These are phyloP conservation scores for Leptographium flavum DNA, from an alignment of 2,329 filamentous ascomycete species.

Conservation along the genomic window DNA sequence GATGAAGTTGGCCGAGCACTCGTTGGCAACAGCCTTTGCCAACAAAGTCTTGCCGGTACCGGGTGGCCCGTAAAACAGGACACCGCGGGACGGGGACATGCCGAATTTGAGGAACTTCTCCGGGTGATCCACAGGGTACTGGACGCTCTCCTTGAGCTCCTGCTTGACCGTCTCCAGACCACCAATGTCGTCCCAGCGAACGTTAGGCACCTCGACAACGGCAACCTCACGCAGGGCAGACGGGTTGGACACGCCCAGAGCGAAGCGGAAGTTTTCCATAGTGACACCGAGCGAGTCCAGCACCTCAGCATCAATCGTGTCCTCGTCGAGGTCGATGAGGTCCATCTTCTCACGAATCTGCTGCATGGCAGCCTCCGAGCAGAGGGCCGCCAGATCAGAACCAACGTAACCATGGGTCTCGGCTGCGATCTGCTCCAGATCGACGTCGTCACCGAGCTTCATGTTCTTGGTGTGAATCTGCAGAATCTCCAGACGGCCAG, in stretches of 20 bases:
- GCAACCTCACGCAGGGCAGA: constrained; percentile 97
- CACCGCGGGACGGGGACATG: constrained; percentile 92
- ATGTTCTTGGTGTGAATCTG: constrained; percentile 99
- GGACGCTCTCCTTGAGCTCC: constrained; percentile 96
- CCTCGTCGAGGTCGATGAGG: constrained; percentile 94
- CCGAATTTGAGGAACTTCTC: constrained; percentile 99
- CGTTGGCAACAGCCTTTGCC: constrained; percentile 98
- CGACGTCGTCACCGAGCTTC: constrained; percentile 95
- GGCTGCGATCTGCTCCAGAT: constrained; percentile 88
- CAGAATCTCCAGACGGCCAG: constrained; percentile 94
- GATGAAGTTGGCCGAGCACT: constrained; percentile 99
- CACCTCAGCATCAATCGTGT: constrained; percentile 97
- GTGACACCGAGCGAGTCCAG: constrained; percentile 96
- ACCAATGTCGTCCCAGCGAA: constrained; percentile 99
- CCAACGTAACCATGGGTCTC: constrained; percentile 99
- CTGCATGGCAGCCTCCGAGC: constrained; percentile 98
- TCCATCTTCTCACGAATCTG: constrained; percentile 99
- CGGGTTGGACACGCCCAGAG: constrained; percentile 94
- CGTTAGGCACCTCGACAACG: constrained; percentile 97
- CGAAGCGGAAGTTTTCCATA: constrained; percentile 99
- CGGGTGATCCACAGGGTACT: constrained; percentile 97
- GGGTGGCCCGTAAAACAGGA: constrained; percentile 95
- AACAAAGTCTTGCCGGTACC: constrained; percentile 99
- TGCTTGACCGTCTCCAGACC: constrained; percentile 97
- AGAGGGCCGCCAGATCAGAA: constrained; percentile 94